These are phyloP conservation scores for Theileria annulata DNA, from an alignment of 169 alveolate species.

Conservation along the genomic window DNA sequence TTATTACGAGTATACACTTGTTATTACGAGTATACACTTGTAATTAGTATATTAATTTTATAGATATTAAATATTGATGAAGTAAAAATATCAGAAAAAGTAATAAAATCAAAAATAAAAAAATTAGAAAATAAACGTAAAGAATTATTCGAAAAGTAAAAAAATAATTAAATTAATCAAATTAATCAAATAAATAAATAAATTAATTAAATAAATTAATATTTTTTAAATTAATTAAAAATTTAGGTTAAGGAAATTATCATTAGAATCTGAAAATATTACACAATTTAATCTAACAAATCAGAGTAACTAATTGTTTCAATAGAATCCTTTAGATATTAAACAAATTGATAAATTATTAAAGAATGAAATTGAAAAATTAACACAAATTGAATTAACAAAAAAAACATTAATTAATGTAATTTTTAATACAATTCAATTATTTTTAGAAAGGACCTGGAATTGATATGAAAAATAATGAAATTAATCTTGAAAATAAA, in stretches of 20 bases:
- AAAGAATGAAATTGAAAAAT: slow-evolving; percentile 18
- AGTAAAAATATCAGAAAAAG: slow-evolving; percentile 20
- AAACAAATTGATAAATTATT: slow-evolving; percentile 14
- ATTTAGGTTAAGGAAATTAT: slow-evolving; percentile 24
- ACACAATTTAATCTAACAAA: too few relatives aligned
- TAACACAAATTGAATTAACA: slow-evolving; percentile 41
- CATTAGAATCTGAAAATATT: too few relatives aligned
- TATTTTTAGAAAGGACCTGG: slow-evolving; percentile 33
- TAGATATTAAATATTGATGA: slow-evolving; percentile 35
- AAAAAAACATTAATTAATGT: slow-evolving; percentile 43
- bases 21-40: too few relatives aligned
- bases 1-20: too few relatives aligned
- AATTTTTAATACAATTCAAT: not conserved
- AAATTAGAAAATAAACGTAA: slow-evolving; percentile 17
- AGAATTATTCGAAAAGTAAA: slow-evolving; percentile 22
- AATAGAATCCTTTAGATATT: slow-evolving; percentile 13
- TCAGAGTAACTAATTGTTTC: slow-evolving; percentile 19
- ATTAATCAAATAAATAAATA: too few relatives aligned
- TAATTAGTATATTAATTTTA: not conserved
- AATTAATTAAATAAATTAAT: too few relatives aligned
- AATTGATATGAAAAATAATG: slow-evolving; percentile 28
- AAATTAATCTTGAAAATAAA: slow-evolving; percentile 38
- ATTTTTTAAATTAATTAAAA: too few relatives aligned
- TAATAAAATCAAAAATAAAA: slow-evolving; percentile 7
- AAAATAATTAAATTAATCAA: too few relatives aligned